A percentile compares a stretch with the other conserved stretches of the same genome.
These are phyloP conservation scores for Acacia confusa DNA, from an alignment of 306 rosid species.

Conservation along the genomic window DNA sequence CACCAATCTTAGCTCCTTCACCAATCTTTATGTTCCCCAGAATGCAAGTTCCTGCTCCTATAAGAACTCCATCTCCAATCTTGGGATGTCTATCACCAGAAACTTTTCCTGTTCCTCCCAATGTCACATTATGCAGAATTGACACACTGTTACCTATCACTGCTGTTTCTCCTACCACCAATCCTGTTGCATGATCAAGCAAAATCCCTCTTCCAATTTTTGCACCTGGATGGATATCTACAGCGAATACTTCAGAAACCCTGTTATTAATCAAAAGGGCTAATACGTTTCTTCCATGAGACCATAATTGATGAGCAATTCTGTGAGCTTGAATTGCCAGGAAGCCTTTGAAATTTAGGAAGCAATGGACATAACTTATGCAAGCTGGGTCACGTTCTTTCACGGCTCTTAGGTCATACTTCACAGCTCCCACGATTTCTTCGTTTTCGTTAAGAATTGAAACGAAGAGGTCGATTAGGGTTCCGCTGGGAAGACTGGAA, in stretches of 20 bases:
- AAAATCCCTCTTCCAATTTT: slow-evolving; percentile 70
- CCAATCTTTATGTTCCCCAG: slow-evolving; percentile 80
- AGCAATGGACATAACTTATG: slow-evolving; percentile 67
- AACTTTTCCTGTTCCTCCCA: slow-evolving; percentile 90
- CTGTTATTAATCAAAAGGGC: slow-evolving; percentile 78
- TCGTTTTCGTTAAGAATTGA: slow-evolving; percentile 41
- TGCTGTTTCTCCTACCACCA: slow-evolving; percentile 91
- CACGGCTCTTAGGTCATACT: slow-evolving; percentile 62
- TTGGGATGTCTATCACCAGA: slow-evolving; percentile 89
- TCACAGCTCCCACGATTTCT: slow-evolving; percentile 43
- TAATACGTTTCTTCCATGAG: slow-evolving; percentile 48
- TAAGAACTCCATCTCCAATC: slow-evolving; percentile 89
- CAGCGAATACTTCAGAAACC: slow-evolving; percentile 73
- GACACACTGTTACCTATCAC: slow-evolving; percentile 91
- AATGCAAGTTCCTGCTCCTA: slow-evolving; percentile 90
- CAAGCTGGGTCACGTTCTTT: slow-evolving; percentile 90
- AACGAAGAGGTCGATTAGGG: slow-evolving; percentile 56
- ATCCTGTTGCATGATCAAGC: slow-evolving; percentile 89
- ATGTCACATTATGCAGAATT: slow-evolving; percentile 78
- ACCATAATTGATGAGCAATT: slow-evolving; percentile 72
- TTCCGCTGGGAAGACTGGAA: slow-evolving; percentile 40
- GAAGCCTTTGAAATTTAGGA: slow-evolving; percentile 83
- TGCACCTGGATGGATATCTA: slow-evolving; percentile 93
- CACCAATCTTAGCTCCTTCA: slow-evolving; percentile 86
- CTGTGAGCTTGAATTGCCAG: slow-evolving; percentile 78